Evolutionary conservation across 306 rosid genomes (phyloP).

Genomic region (Senna siamea): DNA sequence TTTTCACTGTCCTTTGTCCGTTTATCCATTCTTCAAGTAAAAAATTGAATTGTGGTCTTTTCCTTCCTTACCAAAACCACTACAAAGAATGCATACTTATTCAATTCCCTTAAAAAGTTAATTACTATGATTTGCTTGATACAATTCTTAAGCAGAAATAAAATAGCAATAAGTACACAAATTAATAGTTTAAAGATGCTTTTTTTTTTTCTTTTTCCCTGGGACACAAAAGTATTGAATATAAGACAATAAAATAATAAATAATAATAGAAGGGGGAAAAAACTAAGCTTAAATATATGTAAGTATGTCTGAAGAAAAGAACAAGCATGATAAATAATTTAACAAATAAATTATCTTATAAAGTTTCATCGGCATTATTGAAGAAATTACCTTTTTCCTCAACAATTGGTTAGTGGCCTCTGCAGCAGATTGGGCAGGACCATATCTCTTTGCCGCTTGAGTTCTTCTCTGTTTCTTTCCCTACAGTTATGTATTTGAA

Average conservation of each 20-base stretch:
- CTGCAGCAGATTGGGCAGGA: not conserved
- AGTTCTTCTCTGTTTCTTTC: slow-evolving; percentile 7
- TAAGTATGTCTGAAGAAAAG: not conserved
- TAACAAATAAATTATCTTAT: not conserved
- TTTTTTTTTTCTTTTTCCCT: not conserved
- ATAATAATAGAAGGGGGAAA: not conserved
- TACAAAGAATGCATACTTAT: not conserved
- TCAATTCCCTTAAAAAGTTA: not conserved
- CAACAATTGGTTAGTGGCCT: not conserved
- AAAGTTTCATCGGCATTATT: not conserved
- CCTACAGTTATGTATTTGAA: slow-evolving; percentile 2
- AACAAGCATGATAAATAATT: not conserved
- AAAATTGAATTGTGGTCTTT: not conserved
- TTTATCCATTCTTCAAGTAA: not conserved
- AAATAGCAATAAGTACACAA: not conserved
- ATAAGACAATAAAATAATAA: not conserved
- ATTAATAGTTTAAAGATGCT: not conserved
- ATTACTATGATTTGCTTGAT: not conserved
- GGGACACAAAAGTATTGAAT: not conserved
- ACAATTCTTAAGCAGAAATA: not conserved
- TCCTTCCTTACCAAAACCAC: not conserved
- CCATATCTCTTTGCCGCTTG: not conserved
- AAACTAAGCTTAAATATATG: not conserved
- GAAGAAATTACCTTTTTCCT: not conserved
- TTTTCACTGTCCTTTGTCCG: not conserved